Base-by-base conservation (phyloP, 176 grass and related monocot species). In the Oryza rufipogon region DNA sequence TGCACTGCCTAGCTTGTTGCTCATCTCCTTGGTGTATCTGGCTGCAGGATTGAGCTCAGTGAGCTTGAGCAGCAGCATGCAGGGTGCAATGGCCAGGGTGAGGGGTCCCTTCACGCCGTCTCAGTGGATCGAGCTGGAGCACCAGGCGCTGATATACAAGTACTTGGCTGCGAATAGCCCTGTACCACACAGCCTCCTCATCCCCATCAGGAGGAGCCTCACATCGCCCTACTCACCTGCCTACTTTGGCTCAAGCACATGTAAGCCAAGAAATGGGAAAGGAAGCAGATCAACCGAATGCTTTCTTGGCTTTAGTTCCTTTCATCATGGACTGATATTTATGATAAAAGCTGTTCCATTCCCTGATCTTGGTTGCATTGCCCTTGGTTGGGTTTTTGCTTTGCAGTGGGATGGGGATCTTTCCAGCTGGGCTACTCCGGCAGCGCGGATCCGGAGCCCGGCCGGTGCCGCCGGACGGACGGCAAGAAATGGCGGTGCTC, bases 401-500 rank as follows among this genome's bases (percentile, higher is more conserved):
- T 68, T 67, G 22, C 83, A 98, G 95, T 88, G 88, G 95, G 92
- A 3, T 98, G 95, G 92, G 95, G 95, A 23, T 83, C 92, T 75
- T 86, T 94, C 78, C 91, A 98, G 77, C 89, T 95, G 85, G 96
- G 91, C 79, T 98, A 98, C 85, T 71, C 96, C 66, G 89, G 96
- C 69, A 88, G 71, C 51, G 83, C 89, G 9, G 96, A 98, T 89
- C 91, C 90, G 64, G 96, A 98, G 83, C 96, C 96, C 17, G 96
- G 96, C 14, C 89, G 96, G 66, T 98, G 96, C 81, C 93, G 96
- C 80, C 89, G 96, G 61, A 98, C 96, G 0, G 96, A 98, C 79
- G 96, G 96, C 75, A 98, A 98, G 89, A 98, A 98, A 93, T 98
- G 96, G 96, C 93, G 96, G 80, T 98, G 96, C 87, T 98, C 96